Evolutionary conservation across 2,329 filamentous ascomycete genomes (phyloP).

Genomic region (Trichoderma sp.): DNA sequence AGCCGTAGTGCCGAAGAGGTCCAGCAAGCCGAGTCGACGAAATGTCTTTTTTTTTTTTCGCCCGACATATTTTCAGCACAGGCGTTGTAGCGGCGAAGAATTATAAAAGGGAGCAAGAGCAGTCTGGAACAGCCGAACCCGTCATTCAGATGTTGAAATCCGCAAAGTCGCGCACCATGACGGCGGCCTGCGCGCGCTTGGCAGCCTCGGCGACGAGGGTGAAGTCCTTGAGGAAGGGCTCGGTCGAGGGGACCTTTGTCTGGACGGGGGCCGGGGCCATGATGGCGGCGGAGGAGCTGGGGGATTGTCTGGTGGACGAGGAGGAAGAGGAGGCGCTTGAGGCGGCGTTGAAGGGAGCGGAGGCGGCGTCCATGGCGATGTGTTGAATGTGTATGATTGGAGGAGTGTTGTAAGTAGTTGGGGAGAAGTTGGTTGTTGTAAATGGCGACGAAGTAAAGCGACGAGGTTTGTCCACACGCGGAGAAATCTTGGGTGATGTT

Average conservation of each 20-base stretch:
- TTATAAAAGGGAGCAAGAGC: neutral
- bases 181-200: conserved; percentile 86
- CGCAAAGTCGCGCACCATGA: conserved; percentile 83
- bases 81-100: neutral
- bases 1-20: neutral
- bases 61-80: neutral
- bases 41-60: neutral
- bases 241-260: conserved; percentile 42
- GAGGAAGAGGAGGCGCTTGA: neutral
- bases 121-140: conserved; percentile 24
- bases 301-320: conserved; percentile 11
- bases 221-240: conserved; percentile 72
- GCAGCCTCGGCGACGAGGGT: conserved; percentile 88
- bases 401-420: neutral
- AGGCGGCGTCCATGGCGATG: conserved; percentile 5
- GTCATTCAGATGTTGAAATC: conserved; percentile 53
- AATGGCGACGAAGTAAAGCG: neutral
- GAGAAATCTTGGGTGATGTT: neutral
- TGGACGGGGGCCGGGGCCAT: conserved; percentile 23
- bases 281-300: conserved; percentile 18
- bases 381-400: neutral
- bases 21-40: neutral
- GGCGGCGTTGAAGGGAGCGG: neutral
- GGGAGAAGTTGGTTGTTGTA: neutral
- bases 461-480: neutral